Percentiles rank a stretch among this genome's conserved stretches.
Conservation (phyloP, 495 filamentous ascomycete species). For the Tuber umbilicatum region DNA sequence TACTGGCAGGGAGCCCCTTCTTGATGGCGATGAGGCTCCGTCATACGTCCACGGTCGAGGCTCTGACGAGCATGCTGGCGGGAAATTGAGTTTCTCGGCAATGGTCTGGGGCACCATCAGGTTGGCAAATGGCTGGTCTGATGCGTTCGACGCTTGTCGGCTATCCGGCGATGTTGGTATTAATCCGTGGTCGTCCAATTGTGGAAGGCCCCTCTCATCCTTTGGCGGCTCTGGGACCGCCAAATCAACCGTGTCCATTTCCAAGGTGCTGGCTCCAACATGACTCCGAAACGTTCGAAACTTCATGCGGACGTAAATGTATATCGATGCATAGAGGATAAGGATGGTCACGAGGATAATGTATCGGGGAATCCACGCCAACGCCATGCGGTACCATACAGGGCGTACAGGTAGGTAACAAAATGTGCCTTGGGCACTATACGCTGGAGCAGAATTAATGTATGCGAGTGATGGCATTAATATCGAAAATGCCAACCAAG, state of each 20-base stretch:
- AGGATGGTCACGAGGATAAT: constrained; percentile 57
- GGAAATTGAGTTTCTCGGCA: constrained; percentile 37
- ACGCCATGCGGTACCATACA: constrained; percentile 58
- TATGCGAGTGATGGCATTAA: constrained; percentile 59
- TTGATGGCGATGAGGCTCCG: constrained; percentile 27
- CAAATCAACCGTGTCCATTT: constrained; percentile 40
- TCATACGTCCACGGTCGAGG: constrained; percentile 27
- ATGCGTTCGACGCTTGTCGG: constrained; percentile 40
- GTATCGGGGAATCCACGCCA: constrained; percentile 69
- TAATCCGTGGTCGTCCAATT: constrained; percentile 38
- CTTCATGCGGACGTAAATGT: constrained; percentile 56
- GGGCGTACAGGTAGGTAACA: constrained; percentile 60
- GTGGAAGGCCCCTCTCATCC: constrained; percentile 26
- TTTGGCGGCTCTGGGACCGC: constrained; percentile 28
- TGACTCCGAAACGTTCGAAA: constrained; percentile 44
- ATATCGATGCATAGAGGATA: constrained; percentile 58
- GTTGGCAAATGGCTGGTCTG: constrained; percentile 37
- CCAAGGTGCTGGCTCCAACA: constrained; percentile 38
- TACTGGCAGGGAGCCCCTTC: constrained; percentile 29
- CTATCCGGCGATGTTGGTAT: constrained; percentile 36
- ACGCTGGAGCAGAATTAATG: constrained; percentile 50
- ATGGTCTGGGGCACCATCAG: constrained; percentile 36
- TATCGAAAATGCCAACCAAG: constrained; percentile 54
- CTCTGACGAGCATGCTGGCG: constrained; percentile 30
- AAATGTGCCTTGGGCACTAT: constrained; percentile 55